Evolutionary conservation across 2,329 filamentous ascomycete genomes (phyloP), one percentile per base, ranked within the genome.

Genomic region (Calonectria pseudoturangicola): DNA sequence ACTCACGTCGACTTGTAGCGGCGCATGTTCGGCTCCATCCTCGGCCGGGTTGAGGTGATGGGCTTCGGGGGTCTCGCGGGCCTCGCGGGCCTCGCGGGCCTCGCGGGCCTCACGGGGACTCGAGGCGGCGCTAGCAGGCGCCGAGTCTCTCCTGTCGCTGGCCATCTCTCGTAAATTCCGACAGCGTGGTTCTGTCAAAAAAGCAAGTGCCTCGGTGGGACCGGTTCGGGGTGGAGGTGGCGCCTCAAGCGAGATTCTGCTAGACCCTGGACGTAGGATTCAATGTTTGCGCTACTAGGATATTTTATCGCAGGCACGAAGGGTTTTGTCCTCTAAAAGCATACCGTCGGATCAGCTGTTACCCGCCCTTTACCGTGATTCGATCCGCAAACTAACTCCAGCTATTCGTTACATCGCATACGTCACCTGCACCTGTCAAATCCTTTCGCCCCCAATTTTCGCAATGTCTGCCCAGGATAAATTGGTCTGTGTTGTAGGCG

Each of bases 401-500:
- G 41, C 39, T 41, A 41, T 60, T 60, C 54, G 36, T 60, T 60
- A 60, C 54, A 3, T 36, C 27, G 36, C 33, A 10, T 25, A 25
- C 54, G 54, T 41, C n/a, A 25, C 21, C 21, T n/a, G 12, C n/a
- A 25, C 21, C 21, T n/a, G 12, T 9, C n/a, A 30, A 21, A 18
- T 43, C 28, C 18, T n/a, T 25, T 2, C 21, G 21, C 9, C 13
- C 7, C 45, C 39, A 73, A 62, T 13, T 25, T 13, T 9, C 45
- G 15, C n/a, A 25, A 58, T 65, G 45, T 15, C 71, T 63, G 64
- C 41, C 39, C 36, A 51, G 54, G 36, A 79, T 15, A 87, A 87
- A 69, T 76, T 88, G 64, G 78, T 88, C 48, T 84, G 84, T 27
- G 84, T 89, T 6, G 81, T 88, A 60, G 87, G 87, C 16, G 87